A percentile compares a stretch with the other conserved stretches of the same genome.
Evolutionary conservation across 2,329 filamentous ascomycete species (phyloP).

Genomic region (Talaromyces rugulosus): DNA sequence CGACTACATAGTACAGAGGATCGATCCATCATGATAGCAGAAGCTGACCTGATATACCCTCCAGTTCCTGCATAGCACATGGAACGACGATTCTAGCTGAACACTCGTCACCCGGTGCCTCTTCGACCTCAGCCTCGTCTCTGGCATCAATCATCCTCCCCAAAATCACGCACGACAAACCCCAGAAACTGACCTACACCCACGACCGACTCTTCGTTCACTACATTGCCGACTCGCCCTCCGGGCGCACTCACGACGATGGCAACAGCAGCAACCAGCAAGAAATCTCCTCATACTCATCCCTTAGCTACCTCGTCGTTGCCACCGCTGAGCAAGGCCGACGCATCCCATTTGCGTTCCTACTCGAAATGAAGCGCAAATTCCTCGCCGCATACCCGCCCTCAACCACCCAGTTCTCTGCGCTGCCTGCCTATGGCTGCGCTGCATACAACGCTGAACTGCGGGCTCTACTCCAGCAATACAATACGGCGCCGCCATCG

Average conservation of each 20-base stretch:
- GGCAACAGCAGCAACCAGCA: constrained; percentile 17
- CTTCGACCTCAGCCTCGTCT: constrained; percentile 77
- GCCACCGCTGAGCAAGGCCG: constrained; percentile 76
- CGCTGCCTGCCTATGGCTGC: constrained; percentile 83
- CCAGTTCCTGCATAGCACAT: constrained; percentile 88
- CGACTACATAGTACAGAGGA: constrained; percentile 2
- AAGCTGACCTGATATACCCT: constrained; percentile 12
- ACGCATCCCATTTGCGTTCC: constrained; percentile 86
- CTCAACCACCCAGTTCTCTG: constrained; percentile 64
- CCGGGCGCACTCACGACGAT: constrained; percentile 47
- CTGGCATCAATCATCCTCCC: constrained; percentile 92
- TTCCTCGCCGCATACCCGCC: constrained; percentile 71
- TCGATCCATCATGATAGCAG: not conserved
- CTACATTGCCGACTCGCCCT: constrained; percentile 83
- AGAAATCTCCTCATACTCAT: constrained; percentile 61
- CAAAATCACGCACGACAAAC: constrained; percentile 75
- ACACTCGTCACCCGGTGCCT: constrained; percentile 81
- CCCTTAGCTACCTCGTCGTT: constrained; percentile 88
- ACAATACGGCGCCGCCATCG: constrained; percentile 71
- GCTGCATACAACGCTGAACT: constrained; percentile 80
- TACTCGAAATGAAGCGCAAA: constrained; percentile 83
- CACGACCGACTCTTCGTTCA: constrained; percentile 91
- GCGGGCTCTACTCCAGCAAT: constrained; percentile 73
- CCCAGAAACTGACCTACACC: constrained; percentile 91
- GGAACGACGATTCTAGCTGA: constrained; percentile 89